These are phyloP conservation scores for Corymbia calophylla DNA, from an alignment of 441 rosid genomes.

Conservation along the genomic window DNA sequence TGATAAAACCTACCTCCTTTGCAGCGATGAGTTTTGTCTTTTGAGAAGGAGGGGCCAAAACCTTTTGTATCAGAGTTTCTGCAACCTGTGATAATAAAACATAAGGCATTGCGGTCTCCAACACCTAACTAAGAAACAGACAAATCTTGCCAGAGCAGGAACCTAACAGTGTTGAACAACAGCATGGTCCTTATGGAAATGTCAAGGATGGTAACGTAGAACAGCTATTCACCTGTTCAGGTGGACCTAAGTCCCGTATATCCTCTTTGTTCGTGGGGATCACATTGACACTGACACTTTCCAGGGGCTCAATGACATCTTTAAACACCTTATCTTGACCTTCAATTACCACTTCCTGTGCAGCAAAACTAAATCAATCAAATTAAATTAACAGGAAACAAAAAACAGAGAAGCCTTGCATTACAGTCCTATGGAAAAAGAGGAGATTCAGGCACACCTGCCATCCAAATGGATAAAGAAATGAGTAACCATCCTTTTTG, in stretches of 20 bases:
- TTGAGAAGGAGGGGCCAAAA: constrained; percentile 78
- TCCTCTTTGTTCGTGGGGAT: constrained; percentile 62
- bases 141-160: neutral
- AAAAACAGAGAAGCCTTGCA: neutral
- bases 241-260: constrained; percentile 76
- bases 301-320: constrained; percentile 91
- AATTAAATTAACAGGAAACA: neutral
- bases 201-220: neutral
- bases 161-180: neutral
- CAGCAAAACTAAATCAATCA: neutral
- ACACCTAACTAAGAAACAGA: neutral
- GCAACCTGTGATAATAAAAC: constrained; percentile 48
- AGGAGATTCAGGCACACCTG: constrained; percentile 32
- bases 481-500: constrained; percentile 72
- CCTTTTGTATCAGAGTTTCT: constrained; percentile 64
- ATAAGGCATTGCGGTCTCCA: neutral
- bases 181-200: neutral
- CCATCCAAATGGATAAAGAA: constrained; percentile 89
- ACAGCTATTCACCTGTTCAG: constrained; percentile 51
- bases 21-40: constrained; percentile 68
- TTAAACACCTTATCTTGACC: constrained; percentile 92
- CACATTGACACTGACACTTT: constrained; percentile 68
- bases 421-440: neutral
- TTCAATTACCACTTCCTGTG: constrained; percentile 74
- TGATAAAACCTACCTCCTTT: constrained; percentile 42